Percentiles rank a stretch among this genome's conserved stretches.
Conservation (phyloP, 2,329 filamentous ascomycete genomes). For the Hypoxylon sp. region DNA sequence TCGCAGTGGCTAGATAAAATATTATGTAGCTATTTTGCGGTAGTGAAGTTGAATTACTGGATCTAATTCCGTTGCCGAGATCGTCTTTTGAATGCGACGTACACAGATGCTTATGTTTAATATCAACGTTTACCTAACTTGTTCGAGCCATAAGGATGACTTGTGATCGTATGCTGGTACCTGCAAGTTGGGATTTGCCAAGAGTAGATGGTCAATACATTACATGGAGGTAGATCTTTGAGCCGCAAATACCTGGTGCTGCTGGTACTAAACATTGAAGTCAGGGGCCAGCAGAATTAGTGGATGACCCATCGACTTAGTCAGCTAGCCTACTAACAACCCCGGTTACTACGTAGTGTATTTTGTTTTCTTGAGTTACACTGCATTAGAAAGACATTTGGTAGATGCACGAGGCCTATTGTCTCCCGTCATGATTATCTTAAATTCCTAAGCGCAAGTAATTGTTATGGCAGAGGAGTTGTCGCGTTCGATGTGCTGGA, state of each 20-base stretch:
- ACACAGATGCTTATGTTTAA: neutral
- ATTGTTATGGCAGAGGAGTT: neutral
- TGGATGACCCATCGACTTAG: too few species aligned
- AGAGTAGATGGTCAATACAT: constrained; percentile 3
- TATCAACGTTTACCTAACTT: constrained; percentile 3
- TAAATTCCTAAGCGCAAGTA: constrained; percentile 2
- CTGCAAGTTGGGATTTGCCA: constrained; percentile 8
- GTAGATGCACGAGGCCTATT: neutral
- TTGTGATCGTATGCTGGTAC: constrained; percentile 7
- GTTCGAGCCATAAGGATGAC: constrained; percentile 1
- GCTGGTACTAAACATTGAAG: too few species aligned
- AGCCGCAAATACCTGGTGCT: neutral
- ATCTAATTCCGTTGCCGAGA: constrained; percentile 15
- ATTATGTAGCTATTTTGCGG: neutral
- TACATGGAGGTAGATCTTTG: neutral
- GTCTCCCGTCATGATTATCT: neutral
- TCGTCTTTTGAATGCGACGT: constrained; percentile 4
- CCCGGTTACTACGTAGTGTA: neutral
- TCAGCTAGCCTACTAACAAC: neutral
- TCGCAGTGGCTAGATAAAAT: neutral
- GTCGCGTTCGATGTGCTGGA: neutral
- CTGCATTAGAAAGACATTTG: neutral
- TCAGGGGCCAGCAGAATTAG: too few species aligned
- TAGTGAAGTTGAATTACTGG: neutral
- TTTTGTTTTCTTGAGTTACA: neutral